A percentile compares a stretch with the other conserved stretches of the same genome.
These are phyloP conservation scores for Camptophora hylomeconis DNA, from an alignment of 2,329 filamentous ascomycete genomes.

Conservation along the genomic window DNA sequence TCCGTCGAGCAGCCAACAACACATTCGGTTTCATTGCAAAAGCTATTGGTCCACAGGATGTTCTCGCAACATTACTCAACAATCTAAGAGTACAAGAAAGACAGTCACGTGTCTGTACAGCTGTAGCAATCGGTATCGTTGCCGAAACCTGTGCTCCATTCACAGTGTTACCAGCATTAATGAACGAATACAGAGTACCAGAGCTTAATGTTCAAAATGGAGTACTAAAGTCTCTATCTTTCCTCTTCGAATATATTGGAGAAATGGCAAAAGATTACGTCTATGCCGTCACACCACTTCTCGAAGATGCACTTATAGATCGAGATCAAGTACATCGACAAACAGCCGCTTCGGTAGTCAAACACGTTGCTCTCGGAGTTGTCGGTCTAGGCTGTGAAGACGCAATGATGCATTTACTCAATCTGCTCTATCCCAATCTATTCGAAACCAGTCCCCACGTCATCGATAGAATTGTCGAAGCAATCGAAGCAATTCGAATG, in stretches of 20 bases:
- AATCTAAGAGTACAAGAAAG: slow-evolving; percentile 95
- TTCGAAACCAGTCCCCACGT: slow-evolving; percentile 98
- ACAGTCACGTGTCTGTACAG: slow-evolving; percentile 95
- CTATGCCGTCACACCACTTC: slow-evolving; percentile 87
- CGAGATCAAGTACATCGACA: slow-evolving; percentile 96
- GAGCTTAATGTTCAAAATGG: slow-evolving; percentile 98
- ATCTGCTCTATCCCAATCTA: slow-evolving; percentile 88
- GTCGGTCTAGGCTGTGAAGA: slow-evolving; percentile 95
- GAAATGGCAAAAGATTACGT: slow-evolving; percentile 99
- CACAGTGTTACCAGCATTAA: slow-evolving; percentile 92
- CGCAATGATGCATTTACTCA: slow-evolving; percentile 94
- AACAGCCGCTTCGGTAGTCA: slow-evolving; percentile 90
- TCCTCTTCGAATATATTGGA: slow-evolving; percentile 97
- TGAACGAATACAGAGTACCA: slow-evolving; percentile 98
- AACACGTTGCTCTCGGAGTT: slow-evolving; percentile 95
- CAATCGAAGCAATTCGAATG: slow-evolving; percentile 89
- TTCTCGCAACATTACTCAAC: slow-evolving; percentile 87
- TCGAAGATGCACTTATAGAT: slow-evolving; percentile 95
- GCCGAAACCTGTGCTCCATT: slow-evolving; percentile 97
- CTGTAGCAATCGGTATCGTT: slow-evolving; percentile 95
- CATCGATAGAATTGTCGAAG: slow-evolving; percentile 94
- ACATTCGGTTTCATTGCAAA: slow-evolving; percentile 99
- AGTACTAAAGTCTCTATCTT: slow-evolving; percentile 90
- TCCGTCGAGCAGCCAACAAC: slow-evolving; percentile 95
- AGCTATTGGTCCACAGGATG: slow-evolving; percentile 94